Percentiles rank a stretch among this genome's conserved stretches.
These are phyloP conservation scores for Amphicarpaea edgeworthii DNA, from an alignment of 306 rosid species.

Conservation along the genomic window DNA sequence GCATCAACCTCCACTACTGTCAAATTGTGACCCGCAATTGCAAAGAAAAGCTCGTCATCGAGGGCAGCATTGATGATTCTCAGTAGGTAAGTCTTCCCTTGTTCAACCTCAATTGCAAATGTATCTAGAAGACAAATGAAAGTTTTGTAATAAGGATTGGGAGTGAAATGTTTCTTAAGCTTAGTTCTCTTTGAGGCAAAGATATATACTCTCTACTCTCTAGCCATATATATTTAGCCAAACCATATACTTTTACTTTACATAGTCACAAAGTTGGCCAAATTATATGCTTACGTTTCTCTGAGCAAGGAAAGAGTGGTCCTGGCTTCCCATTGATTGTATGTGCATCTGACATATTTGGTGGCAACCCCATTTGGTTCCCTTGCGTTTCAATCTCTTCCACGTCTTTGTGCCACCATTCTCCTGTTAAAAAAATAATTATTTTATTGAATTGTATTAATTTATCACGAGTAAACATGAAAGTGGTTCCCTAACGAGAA, in stretches of 20 bases:
- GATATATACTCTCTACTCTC: too few relatives aligned
- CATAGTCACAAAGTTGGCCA: slow-evolving; percentile 20
- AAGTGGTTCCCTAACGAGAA: too few relatives aligned
- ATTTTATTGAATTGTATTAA: not conserved
- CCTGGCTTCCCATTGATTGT: slow-evolving; percentile 95
- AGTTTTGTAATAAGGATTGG: not conserved
- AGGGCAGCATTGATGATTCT: slow-evolving; percentile 65
- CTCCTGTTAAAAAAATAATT: slow-evolving; percentile 56
- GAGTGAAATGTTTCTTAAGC: not conserved
- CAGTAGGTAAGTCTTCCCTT: slow-evolving; percentile 74
- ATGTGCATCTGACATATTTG: slow-evolving; percentile 91
- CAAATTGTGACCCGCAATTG: slow-evolving; percentile 73
- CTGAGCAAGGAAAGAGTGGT: slow-evolving; percentile 87
- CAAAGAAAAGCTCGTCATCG: slow-evolving; percentile 79
- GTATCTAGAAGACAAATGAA: slow-evolving; percentile 60
- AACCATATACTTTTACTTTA: slow-evolving; percentile 26
- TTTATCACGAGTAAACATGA: not conserved
- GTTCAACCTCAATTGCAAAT: slow-evolving; percentile 76
- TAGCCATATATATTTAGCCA: not conserved
- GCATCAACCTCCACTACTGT: slow-evolving; percentile 96
- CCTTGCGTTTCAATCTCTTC: slow-evolving; percentile 79
- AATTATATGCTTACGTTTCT: slow-evolving; percentile 68
- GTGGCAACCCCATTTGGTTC: slow-evolving; percentile 72
- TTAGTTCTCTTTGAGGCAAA: slow-evolving; percentile 35
- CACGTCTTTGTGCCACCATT: slow-evolving; percentile 90